Evolutionary conservation across 768 basidiomycete species (phyloP).

Genomic region (Asterophora parasitica): DNA sequence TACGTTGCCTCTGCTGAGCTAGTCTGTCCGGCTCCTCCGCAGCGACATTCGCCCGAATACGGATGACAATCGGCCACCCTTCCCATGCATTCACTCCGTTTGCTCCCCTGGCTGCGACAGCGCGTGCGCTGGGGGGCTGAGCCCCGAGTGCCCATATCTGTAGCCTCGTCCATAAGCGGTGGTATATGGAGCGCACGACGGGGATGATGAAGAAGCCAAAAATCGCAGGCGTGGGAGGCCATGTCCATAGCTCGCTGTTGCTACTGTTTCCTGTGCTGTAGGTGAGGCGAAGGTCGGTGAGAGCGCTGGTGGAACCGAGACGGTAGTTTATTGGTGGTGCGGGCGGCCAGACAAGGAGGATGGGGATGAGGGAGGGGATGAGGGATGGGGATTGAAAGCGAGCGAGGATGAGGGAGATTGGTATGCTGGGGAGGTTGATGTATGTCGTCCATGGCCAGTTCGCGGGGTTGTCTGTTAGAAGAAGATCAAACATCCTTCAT

Average conservation of each 20-base stretch:
- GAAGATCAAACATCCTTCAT: constrained; percentile 53
- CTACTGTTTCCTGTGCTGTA: neutral
- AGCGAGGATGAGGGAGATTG: constrained; percentile 60
- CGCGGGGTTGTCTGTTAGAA: constrained; percentile 63
- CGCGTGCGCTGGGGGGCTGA: constrained; percentile 25
- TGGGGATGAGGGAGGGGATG: constrained; percentile 36
- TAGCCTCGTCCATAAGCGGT: constrained; percentile 32
- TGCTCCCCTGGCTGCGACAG: constrained; percentile 13
- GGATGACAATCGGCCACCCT: constrained; percentile 30
- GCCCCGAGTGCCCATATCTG: constrained; percentile 42
- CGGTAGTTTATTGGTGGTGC: constrained; percentile 27
- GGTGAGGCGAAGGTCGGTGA: constrained; percentile 17
- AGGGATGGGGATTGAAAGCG: constrained; percentile 40
- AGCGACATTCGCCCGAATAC: constrained; percentile 26
- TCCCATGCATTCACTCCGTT: constrained; percentile 22
- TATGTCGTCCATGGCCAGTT: constrained; percentile 77
- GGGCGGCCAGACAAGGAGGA: constrained; percentile 44
- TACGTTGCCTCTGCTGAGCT: constrained; percentile 3
- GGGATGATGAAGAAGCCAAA: constrained; percentile 53
- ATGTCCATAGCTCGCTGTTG: constrained; percentile 20
- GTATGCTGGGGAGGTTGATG: constrained; percentile 69
- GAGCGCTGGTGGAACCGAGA: constrained; percentile 25
- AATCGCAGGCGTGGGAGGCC: constrained; percentile 60
- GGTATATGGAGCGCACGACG: constrained; percentile 40
- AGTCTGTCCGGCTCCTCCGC: constrained; percentile 12